A percentile compares a stretch with the other conserved stretches of the same genome.
These are phyloP conservation scores for Ogataea hybrid DNA, from an alignment of 1,139 yeast species.

Conservation along the genomic window DNA sequence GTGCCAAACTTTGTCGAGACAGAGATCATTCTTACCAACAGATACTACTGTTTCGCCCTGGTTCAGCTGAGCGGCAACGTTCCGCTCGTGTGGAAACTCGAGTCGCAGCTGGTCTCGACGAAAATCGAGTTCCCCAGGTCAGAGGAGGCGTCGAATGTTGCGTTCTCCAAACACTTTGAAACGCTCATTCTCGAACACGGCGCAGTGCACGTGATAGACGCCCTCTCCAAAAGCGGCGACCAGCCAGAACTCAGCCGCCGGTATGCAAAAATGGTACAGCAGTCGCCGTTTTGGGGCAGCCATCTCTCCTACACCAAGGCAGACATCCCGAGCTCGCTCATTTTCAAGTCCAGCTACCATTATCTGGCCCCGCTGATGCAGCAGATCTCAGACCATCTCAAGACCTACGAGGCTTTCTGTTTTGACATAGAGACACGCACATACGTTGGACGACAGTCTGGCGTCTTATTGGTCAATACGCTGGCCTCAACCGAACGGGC, in stretches of 20 bases:
- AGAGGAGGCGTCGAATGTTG: conserved; percentile 62
- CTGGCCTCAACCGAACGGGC: conserved; percentile 66
- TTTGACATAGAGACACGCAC: conserved; percentile 47
- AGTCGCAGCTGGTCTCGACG: conserved; percentile 50
- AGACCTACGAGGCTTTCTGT: conserved; percentile 65
- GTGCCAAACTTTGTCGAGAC: conserved; percentile 68
- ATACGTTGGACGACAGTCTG: conserved; percentile 65
- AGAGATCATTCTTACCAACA: conserved; percentile 58
- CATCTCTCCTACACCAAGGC: conserved; percentile 32
- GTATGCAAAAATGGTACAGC: conserved; percentile 32
- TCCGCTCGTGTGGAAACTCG: conserved; percentile 62
- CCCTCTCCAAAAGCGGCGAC: conserved; percentile 36
- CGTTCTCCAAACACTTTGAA: conserved; percentile 65
- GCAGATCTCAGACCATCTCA: conserved; percentile 44
- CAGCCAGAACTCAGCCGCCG: conserved; percentile 41
- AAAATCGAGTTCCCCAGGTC: conserved; percentile 56
- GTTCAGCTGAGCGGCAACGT: conserved; percentile 65
- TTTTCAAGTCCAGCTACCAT: conserved; percentile 15
- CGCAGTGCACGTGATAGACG: conserved; percentile 58
- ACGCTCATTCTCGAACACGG: conserved; percentile 56
- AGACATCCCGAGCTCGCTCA: conserved; percentile 29
- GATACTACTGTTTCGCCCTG: conserved; percentile 53
- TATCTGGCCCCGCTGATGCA: conserved; percentile 24
- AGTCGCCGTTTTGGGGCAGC: conserved; percentile 14
- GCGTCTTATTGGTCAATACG: conserved; percentile 63